These are phyloP conservation scores for Fraxinus platypoda DNA, from an alignment of 305 asterid genomes.

Conservation along the genomic window DNA sequence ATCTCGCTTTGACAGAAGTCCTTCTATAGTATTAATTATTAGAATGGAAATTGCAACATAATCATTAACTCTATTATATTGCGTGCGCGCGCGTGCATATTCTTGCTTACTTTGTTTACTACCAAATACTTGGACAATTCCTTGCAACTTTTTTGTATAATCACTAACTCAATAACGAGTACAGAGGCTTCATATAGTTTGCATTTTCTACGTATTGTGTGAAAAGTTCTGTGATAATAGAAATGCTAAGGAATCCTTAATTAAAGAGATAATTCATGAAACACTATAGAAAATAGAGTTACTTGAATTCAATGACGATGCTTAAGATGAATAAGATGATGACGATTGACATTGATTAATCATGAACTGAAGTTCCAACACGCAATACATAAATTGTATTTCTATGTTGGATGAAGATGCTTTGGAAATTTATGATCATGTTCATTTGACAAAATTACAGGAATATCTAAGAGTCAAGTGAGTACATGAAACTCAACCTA, in stretches of 20 bases:
- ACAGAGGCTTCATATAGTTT: background rate
- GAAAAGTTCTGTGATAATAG: background rate
- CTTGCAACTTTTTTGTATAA: background rate
- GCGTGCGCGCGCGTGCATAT: background rate
- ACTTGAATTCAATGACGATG: background rate
- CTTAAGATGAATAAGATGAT: background rate
- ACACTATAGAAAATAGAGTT: background rate
- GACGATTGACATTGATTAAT: background rate
- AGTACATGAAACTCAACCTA: background rate
- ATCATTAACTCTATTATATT: background rate
- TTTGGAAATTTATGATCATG: background rate
- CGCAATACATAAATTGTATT: background rate
- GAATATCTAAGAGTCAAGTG: background rate
- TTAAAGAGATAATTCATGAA: background rate
- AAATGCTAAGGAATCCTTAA: background rate
- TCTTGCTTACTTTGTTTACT: background rate
- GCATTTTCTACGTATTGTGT: background rate
- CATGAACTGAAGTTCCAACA: background rate
- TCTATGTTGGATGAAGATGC: background rate
- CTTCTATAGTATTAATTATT: background rate
- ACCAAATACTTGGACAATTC: background rate
- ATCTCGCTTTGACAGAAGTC: background rate
- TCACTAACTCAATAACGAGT: background rate
- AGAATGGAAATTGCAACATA: background rate
- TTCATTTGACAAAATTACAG: background rate